Evolutionary conservation across 495 filamentous ascomycete genomes (phyloP), one percentile per base, ranked within the genome.

Genomic region (Darksidea phi): DNA sequence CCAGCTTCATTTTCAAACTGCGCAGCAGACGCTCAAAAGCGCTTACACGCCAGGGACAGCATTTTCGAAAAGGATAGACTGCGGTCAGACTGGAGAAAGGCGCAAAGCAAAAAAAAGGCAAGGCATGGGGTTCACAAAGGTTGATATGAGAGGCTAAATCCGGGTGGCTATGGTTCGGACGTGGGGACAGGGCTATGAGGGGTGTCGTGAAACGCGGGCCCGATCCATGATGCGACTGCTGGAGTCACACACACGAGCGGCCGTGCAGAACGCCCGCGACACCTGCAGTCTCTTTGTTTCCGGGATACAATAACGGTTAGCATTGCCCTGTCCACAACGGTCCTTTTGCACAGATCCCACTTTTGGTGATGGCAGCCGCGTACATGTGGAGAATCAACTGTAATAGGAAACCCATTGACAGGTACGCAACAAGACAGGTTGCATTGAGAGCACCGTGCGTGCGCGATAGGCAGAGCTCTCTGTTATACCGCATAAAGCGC

Each of bases 1-100:
- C 21, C 47, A 60, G 57, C 36, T 17, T 20, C 57, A 60, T 60
- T 32, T n/a, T 52, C 34, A 53, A 52, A 46, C 47, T 43, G 48
- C 47, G 57, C 47, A 18, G 23, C 23, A 17, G 24, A 45, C 52
- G 21, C 20, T 60, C 57, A 60, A 20, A 21, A 60, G 21, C 21
- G 36, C 57, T 20, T 20, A 23, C 34, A 34, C 18, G 47, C 36
- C 48, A 50, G 28, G 17, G 23, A 12, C 10, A 24, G n/a, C 12
- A 48, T n/a, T 25, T n/a, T 20, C 1, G 21, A 20, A 11, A 38
- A 13, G 52, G 34, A 13, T 48, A 20, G 36, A 15, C 13, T 13
- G 21, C 6, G 18, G 49, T 13, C 26, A 36, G 52, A 18, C 2
- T 10, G 37, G 15, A 15, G 13, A 54, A 43, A 25, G 18, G 21